phyloP scores from a whole-genome alignment of 768 basidiomycete species.

The Psilocybe subaeruginosa region DNA sequence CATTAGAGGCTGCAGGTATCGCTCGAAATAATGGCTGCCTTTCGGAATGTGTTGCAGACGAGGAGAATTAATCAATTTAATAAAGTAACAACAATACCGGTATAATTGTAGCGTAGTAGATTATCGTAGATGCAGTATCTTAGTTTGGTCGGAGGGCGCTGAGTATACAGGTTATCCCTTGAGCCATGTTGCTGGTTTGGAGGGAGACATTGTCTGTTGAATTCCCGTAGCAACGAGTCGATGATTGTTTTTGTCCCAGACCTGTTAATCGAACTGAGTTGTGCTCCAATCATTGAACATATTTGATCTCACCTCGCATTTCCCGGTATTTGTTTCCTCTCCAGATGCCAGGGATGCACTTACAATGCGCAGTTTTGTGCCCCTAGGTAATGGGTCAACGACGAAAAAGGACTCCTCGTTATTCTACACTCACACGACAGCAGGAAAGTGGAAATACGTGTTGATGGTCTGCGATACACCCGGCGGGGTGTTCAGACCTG shows the following conservation, averaged over 20 bases:
- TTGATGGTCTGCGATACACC: constrained; percentile 52
- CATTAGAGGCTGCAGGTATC: no score
- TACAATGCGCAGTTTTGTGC: constrained; percentile 44
- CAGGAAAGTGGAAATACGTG: constrained; percentile 46
- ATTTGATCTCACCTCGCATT: constrained; percentile 38
- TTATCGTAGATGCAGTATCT: background rate
- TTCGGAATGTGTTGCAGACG: no score
- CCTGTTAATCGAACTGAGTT: constrained; percentile 27
- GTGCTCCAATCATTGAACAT: background rate
- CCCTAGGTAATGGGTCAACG: constrained; percentile 29
- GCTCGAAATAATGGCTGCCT: no score
- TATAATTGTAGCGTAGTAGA: background rate
- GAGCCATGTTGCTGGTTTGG: constrained; percentile 17
- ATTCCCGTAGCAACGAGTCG: constrained; percentile 45
- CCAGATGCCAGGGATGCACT: constrained; percentile 38
- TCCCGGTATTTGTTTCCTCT: constrained; percentile 30
- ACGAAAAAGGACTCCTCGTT: background rate
- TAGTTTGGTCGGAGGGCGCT: background rate
- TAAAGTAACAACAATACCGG: background rate
- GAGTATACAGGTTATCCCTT: background rate
- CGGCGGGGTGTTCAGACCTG: constrained; percentile 27
- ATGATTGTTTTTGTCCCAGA: constrained; percentile 42
- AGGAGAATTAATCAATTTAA: background rate
- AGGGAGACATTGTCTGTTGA: constrained; percentile 42
- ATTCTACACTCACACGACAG: constrained; percentile 31